These are phyloP conservation scores for Vanderwaltozyma tropicalis DNA, from an alignment of 805 yeast species.

Conservation along the genomic window DNA sequence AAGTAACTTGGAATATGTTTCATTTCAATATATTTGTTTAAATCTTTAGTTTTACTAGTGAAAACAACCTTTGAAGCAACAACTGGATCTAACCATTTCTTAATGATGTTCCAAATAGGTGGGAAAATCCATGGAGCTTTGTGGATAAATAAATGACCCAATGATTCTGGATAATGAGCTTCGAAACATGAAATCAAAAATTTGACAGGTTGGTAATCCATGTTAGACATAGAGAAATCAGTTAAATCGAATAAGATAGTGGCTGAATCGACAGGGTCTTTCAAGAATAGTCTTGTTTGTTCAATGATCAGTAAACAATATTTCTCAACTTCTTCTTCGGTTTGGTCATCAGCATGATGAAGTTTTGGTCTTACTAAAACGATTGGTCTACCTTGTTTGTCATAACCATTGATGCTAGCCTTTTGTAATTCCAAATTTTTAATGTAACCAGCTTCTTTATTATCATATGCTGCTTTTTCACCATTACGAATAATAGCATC, in stretches of 20 bases:
- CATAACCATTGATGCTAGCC: conserved; percentile 66
- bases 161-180: conserved; percentile 91
- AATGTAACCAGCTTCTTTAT: conserved; percentile 34
- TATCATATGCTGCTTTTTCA: conserved; percentile 50
- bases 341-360: conserved; percentile 61
- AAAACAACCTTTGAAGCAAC: conserved; percentile 86
- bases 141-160: conserved; percentile 76
- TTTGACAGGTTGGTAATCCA: conserved; percentile 88
- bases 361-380: conserved; percentile 70
- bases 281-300: conserved; percentile 62
- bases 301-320: conserved; percentile 74
- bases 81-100: conserved; percentile 93
- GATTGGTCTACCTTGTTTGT: conserved; percentile 64
- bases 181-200: conserved; percentile 83
- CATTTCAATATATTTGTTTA: conserved; percentile 49
- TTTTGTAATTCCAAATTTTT: conserved; percentile 46
- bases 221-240: conserved; percentile 79
- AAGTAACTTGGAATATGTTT: conserved; percentile 55
- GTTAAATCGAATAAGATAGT: conserved; percentile 78
- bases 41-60: conserved; percentile 60
- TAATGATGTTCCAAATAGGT: conserved; percentile 87
- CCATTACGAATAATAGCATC: conserved; percentile 59
- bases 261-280: conserved; percentile 64
- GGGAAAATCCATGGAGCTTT: conserved; percentile 96
- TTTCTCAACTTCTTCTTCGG: conserved; percentile 60